phyloP scores from a whole-genome alignment of 306 rosid genomes.

The Nissolia schottii region DNA sequence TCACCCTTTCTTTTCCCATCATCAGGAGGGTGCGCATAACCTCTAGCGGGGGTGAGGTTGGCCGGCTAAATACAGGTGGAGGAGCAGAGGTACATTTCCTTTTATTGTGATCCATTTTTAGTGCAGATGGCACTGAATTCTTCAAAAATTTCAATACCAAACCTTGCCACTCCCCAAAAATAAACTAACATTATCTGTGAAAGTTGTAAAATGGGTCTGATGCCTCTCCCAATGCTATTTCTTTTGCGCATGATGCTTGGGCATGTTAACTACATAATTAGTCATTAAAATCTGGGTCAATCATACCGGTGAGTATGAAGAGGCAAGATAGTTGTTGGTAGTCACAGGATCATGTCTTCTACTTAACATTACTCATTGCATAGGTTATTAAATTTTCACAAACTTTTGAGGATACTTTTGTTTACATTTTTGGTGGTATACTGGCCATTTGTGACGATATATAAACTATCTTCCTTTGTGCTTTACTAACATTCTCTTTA shows the following conservation, averaged over 20 bases:
- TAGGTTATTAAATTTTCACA: background rate
- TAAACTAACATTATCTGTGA: background rate
- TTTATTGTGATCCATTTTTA: background rate
- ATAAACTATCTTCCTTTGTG: background rate
- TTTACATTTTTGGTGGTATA: conserved; percentile 11
- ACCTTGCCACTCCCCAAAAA: background rate
- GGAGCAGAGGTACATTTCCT: conserved; percentile 81
- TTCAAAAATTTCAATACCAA: background rate
- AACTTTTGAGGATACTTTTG: background rate
- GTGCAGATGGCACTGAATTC: background rate
- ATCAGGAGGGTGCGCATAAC: conserved; percentile 86
- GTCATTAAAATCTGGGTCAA: no score
- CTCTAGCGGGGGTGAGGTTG: conserved; percentile 96
- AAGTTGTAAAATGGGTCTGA: background rate
- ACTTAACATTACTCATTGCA: background rate
- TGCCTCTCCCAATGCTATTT: background rate
- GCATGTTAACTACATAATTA: background rate
- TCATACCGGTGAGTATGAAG: conserved; percentile 47
- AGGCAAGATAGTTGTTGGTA: conserved; percentile 3
- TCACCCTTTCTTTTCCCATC: conserved; percentile 15
- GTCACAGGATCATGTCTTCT: background rate
- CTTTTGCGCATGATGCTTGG: background rate
- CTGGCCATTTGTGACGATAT: conserved; percentile 3
- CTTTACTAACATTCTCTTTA: background rate
- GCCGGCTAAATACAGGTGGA: conserved; percentile 97